Percentiles rank a stretch among this genome's conserved stretches.
phyloP scores from a whole-genome alignment of 2,329 filamentous ascomycete genomes.

The Aspergillus sp. region DNA sequence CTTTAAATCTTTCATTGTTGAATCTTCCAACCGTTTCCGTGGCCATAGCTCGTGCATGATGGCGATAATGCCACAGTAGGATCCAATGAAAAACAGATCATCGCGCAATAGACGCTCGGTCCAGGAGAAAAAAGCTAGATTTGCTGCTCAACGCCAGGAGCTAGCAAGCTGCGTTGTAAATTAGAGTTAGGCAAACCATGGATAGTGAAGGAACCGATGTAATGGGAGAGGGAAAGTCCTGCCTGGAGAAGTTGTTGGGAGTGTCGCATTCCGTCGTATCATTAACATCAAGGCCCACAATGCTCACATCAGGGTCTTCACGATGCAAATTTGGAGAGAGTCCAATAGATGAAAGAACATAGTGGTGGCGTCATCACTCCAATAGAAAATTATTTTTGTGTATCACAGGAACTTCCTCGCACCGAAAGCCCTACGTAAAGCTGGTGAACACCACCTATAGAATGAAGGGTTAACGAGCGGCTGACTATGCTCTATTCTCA shows the following conservation, averaged over 20 bases:
- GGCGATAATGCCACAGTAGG: conserved; percentile 31
- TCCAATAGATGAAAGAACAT: not conserved
- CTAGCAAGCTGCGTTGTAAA: conserved; percentile 18
- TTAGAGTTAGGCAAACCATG: conserved; percentile 16
- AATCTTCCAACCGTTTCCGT: conserved; percentile 17
- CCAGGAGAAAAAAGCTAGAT: conserved; percentile 16
- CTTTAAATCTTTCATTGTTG: conserved; percentile 30
- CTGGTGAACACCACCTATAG: not conserved
- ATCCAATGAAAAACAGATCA: conserved; percentile 24
- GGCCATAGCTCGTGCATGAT: conserved; percentile 20
- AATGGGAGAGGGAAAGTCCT: conserved; percentile 8
- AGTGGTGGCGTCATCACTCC: conserved; percentile 22
- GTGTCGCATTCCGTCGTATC: conserved; percentile 34
- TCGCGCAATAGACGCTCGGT: conserved; percentile 7
- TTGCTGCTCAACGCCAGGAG: not conserved
- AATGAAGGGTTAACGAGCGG: not conserved
- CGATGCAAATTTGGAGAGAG: not conserved
- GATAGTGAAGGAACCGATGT: conserved; percentile 22
- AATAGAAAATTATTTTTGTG: not conserved
- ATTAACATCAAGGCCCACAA: conserved; percentile 22
- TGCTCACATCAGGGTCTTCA: conserved; percentile 13
- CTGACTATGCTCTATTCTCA: not conserved
- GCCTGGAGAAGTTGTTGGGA: conserved; percentile 14
- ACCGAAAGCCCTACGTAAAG: not conserved
- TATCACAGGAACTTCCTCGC: no score